phyloP scores from a whole-genome alignment of 176 grass and related monocot genomes.

The Thalia dealbata region DNA sequence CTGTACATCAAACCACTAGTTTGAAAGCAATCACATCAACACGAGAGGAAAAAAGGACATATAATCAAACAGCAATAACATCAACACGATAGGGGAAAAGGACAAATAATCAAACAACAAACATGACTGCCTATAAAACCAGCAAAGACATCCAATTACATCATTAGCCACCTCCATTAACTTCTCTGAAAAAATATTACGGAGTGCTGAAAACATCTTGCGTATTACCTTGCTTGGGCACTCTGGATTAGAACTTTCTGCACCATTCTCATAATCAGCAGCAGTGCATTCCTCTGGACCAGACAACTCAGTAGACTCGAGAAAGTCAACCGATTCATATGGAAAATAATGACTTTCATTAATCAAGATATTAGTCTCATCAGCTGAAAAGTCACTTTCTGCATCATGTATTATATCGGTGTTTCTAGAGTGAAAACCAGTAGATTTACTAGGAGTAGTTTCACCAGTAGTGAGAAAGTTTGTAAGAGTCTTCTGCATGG shows the following conservation, averaged over 20 bases:
- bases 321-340: neutral
- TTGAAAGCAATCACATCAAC: neutral
- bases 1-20: conserved; percentile 13
- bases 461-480: conserved; percentile 34
- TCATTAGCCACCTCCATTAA: neutral
- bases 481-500: conserved; percentile 64
- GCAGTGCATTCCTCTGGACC: neutral
- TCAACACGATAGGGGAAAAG: neutral
- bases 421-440: conserved; percentile 6
- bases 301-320: neutral
- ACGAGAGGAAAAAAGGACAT: neutral
- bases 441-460: conserved; percentile 18
- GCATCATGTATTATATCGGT: conserved; percentile 19
- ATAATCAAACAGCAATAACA: neutral
- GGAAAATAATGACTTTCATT: neutral
- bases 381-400: neutral
- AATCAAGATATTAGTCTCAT: conserved; percentile 11
- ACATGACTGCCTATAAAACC: neutral
- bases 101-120: neutral
- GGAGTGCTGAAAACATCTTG: too few species aligned
- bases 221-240: neutral
- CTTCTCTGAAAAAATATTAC: neutral
- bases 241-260: neutral
- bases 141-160: neutral
- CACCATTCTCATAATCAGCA: neutral